Evolutionary conservation across 495 filamentous ascomycete species (phyloP).

Genomic region (Tuber calosporum): DNA sequence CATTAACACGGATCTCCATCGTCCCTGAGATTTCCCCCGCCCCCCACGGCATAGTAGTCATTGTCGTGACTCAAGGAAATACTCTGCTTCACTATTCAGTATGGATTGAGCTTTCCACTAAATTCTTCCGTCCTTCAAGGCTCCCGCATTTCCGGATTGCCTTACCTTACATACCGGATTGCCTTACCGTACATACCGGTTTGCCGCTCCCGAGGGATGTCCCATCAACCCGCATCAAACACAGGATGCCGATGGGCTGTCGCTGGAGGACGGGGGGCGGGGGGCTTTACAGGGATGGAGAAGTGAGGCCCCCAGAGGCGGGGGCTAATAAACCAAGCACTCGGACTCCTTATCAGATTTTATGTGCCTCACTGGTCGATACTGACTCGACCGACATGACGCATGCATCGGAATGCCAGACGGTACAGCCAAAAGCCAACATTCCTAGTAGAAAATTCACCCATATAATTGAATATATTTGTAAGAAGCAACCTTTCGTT

Average conservation of each 20-base stretch:
- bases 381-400: background rate
- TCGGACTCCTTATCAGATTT: background rate
- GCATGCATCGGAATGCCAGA: background rate
- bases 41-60: background rate
- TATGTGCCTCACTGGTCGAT: background rate
- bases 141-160: background rate
- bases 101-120: background rate
- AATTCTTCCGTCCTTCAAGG: background rate
- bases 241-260: conserved; percentile 1
- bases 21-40: background rate
- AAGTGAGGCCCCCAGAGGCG: background rate
- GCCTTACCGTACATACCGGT: background rate
- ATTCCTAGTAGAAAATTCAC: background rate
- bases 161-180: background rate
- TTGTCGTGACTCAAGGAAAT: background rate
- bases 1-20: background rate
- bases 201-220: background rate
- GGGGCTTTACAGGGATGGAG: background rate
- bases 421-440: background rate
- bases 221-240: background rate
- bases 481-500: background rate
- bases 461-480: conserved; percentile 2
- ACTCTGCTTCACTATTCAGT: background rate
- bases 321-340: background rate
- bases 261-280: background rate